Base-by-base conservation (phyloP, 768 basidiomycete genomes). In the Fomitopsis serialis region DNA sequence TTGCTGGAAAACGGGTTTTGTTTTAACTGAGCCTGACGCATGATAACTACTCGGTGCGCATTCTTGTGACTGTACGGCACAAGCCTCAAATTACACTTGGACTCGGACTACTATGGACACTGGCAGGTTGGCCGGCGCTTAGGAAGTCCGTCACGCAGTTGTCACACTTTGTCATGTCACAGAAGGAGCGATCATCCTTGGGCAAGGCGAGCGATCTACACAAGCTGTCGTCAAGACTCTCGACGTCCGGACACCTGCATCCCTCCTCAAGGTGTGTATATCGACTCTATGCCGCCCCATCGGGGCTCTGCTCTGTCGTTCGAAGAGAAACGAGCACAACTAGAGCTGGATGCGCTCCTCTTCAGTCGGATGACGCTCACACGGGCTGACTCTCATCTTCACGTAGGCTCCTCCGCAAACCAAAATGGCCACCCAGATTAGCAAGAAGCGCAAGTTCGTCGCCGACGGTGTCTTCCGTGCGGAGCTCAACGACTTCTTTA, bases 401-500 rank as follows among this genome's bases (percentile, higher is more conserved):
- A 5, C 13, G 3, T 19, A 45, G 44, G 23, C 21, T 45, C 44
- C 44, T 22, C 42, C 24, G n/a, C 21, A 11, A 4, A 23, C 9
- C 72, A 82, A 77, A 65, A 92, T 92, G 91, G 78, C 89, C 68
- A 69, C 80, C 62, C 86, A 87, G 68, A 92, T 97, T 80, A 92
- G 90, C 81, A 97, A 98, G 78, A 96, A 95, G 80, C 86, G 93
- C 80, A 98, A 94, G 84, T 95, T 96, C 67, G 90, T 96, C 66
- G 93, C 94, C 53, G 95, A 97, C 70, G 95, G 95, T 85, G 95
- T 98, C 53, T 96, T 95, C 83, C 93, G 92, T 70, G 97, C 97
- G 62, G 97, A 99, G 77, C 84, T 99, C 72, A 92, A 92, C 70
- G 97, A 99, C 75, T 98, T 99, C 82, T 97, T 98, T 74, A 92